Evolutionary conservation across 352 stramenopile genomes (phyloP).

Genomic region (Pythium brachiatum): DNA sequence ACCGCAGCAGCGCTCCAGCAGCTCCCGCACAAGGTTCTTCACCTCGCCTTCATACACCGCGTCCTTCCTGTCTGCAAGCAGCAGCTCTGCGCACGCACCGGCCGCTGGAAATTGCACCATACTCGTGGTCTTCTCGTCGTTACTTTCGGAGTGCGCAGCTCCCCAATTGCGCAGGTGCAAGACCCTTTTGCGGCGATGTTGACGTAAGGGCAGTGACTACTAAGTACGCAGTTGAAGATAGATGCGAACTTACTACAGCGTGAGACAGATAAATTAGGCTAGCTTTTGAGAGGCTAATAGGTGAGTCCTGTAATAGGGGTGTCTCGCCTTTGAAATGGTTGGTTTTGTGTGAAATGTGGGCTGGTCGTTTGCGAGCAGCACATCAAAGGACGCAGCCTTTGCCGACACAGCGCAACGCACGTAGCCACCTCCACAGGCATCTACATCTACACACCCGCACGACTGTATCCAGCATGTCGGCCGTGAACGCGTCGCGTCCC

Average conservation of each 20-base stretch:
- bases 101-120: slow-evolving; percentile 49
- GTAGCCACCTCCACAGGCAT: background rate
- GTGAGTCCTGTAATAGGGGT: slow-evolving; percentile 19
- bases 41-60: slow-evolving; percentile 67
- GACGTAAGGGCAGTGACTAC: slow-evolving; percentile 9
- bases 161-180: background rate
- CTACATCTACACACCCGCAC: background rate
- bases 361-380: slow-evolving; percentile 11
- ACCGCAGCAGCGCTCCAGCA: slow-evolving; percentile 68
- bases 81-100: slow-evolving; percentile 67
- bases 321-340: slow-evolving; percentile 26
- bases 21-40: slow-evolving; percentile 69
- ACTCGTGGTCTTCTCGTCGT: background rate
- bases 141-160: background rate
- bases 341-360: slow-evolving; percentile 15
- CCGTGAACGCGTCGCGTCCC: slow-evolving; percentile 73
- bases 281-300: background rate
- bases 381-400: slow-evolving; percentile 20
- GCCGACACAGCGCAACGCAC: background rate
- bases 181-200: slow-evolving; percentile 6
- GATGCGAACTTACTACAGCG: slow-evolving; percentile 22
- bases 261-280: no score
- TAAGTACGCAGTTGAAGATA: slow-evolving; percentile 23
- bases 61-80: slow-evolving; percentile 75
- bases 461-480: slow-evolving; percentile 35